Base-by-base conservation (phyloP, 1,284 basidiomycete genomes). In the Pascua guehoae region DNA sequence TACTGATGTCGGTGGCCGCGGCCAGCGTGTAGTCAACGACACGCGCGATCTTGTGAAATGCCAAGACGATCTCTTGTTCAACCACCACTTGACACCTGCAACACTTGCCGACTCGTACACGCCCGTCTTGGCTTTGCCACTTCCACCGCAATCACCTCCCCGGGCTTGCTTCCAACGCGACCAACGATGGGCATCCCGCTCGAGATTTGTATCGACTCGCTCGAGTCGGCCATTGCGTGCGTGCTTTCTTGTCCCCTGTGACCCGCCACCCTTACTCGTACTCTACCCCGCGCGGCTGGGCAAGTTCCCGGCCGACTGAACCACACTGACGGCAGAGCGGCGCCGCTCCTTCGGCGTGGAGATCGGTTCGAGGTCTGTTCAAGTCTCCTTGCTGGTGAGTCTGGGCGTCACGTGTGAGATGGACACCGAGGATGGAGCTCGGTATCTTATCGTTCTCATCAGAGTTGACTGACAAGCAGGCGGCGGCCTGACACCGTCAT, bases 171-270 rank as follows among this genome's bases (percentile, higher is more conserved):
- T n/a, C 39, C 17, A 18, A 42, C 24, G 15, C 10, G 39, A 41
- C n/a, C 16, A 11, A 39, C 48, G 17, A 53, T 53, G 45, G 37
- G 43, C 37, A 45, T 81, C 40, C 65, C 80, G 17, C 78, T 90
- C 54, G 88, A 90, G 76, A 85, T 89, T 60, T 90, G 88, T 67
- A 80, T 90, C 43, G 88, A 89, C 77, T 89, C 88, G 5, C 81
- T 88, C 15, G 83, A 85, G 65, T 88, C 87, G 15, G 86, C 88
- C 4, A 16, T 50, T 0, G 51, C 54, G 56, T 62, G 38, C 43
- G 57, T 52, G 4, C 24, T 32, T 32, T 7, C 4, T 32, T 32
- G 24, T 32, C 24, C 24, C 24, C 24, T 32, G 24, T 32, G 24
- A 4, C 24, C 24, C 24, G 24, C 24, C 24, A 32, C 24, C n/a